Percentiles rank a stretch among this genome's conserved stretches.
Conservation (phyloP, 2,329 filamentous ascomycete species). For the Diatrype stigma region DNA sequence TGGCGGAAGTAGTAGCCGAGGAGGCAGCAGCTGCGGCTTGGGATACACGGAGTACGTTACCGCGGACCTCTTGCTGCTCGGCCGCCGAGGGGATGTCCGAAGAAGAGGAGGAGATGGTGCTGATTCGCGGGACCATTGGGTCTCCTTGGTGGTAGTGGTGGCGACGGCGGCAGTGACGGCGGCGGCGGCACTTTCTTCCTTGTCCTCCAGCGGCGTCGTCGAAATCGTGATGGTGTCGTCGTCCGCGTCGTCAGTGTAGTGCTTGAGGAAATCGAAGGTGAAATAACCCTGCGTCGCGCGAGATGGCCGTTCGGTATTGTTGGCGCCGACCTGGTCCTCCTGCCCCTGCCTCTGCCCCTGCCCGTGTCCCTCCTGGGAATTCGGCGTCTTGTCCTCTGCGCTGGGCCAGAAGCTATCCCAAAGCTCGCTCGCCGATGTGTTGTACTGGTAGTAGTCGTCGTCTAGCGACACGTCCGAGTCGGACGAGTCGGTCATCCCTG, state of each 20-base stretch:
- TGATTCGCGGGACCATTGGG: not conserved
- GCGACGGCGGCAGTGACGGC: not conserved
- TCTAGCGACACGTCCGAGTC: conserved; percentile 49
- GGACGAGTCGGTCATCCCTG: conserved; percentile 47
- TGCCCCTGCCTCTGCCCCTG: not conserved
- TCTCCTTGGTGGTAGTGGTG: conserved; percentile 14
- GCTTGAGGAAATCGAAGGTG: conserved; percentile 8
- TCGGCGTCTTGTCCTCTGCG: not conserved
- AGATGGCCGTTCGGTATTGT: conserved; percentile 15
- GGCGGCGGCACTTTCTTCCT: conserved; percentile 4
- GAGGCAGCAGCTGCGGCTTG: conserved; percentile 21
- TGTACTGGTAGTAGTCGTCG: conserved; percentile 44
- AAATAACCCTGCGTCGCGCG: conserved; percentile 15
- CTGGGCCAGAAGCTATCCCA: conserved; percentile 50
- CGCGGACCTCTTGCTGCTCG: conserved; percentile 10
- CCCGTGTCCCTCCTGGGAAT: not conserved
- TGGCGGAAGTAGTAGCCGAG: conserved; percentile 28
- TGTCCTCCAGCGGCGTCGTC: conserved; percentile 3
- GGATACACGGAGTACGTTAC: conserved; percentile 39
- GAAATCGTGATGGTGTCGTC: conserved; percentile 22
- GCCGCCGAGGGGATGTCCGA: conserved; percentile 10
- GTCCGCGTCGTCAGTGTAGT: conserved; percentile 11
- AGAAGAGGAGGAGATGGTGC: conserved; percentile 8
- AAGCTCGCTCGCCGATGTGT: conserved; percentile 39
- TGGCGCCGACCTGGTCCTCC: not conserved